Evolutionary conservation across 2,329 filamentous ascomycete genomes (phyloP), one percentile per base, ranked within the genome.

Genomic region (Didymella lethalis): DNA sequence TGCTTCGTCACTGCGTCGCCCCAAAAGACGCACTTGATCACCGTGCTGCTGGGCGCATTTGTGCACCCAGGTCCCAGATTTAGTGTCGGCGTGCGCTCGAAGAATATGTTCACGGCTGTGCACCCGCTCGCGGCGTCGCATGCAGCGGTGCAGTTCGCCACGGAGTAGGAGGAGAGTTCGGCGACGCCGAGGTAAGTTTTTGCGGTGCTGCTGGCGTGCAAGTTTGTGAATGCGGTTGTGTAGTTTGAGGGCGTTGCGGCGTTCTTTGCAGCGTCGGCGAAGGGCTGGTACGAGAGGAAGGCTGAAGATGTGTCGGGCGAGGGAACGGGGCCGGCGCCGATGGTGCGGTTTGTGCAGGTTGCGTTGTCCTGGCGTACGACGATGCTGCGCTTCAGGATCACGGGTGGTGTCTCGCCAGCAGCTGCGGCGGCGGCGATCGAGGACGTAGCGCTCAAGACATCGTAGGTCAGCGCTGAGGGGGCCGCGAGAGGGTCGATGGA

Each of bases 201-300:
- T 7, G 57, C 60, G 11, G 61, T 65, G 45, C 57, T 70, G 26
- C 72, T 67, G 36, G 65, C 67, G 28, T 70, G 61, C 7, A 70
- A 59, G 57, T 73, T 70, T 31, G 51, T 57, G 56, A 74, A 75
- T 29, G 64, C 52, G 4, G 48, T 46, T 1, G 52, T 65, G 59
- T 73, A 77, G 46, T 68, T 66, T 7, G 56, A 23, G 2, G 73
- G 74, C 2, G 65, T 68, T 4, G 59, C 28, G 3, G 72, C 73
- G 18, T 52, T 48, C 3, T 58, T 63, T 7, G 73, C 70, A 4
- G 52, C 36, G 18, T 56, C 48, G 11, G 50, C 41, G 43, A 67
- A 51, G 14, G 61, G 56, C 2, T 44, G 11, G 20, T 54, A 64
- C 12, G 55, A 57, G 6, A 67, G 57, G 56, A 76, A 76, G 5